These are phyloP conservation scores for Przewalskia tangutica DNA, from an alignment of 257 asterid species.

Conservation along the genomic window DNA sequence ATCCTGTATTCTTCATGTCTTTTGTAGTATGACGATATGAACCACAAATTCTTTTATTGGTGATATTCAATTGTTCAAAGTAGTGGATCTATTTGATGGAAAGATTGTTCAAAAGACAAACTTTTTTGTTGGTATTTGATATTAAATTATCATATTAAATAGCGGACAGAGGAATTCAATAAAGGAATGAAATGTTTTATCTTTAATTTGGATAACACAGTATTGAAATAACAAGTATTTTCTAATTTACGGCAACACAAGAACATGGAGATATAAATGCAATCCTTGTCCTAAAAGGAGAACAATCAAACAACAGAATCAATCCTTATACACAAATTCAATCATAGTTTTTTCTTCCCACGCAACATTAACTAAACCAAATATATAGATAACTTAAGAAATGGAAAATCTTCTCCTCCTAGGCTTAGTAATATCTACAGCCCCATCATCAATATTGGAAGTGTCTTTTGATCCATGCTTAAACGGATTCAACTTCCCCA, in stretches of 20 bases:
- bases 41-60: background rate
- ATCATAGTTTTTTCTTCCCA: constrained; percentile 5
- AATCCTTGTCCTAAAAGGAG: background rate
- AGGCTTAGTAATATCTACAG: constrained; percentile 63
- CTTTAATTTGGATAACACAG: background rate
- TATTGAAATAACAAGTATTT: background rate
- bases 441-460: constrained; percentile 44
- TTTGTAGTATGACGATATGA: background rate
- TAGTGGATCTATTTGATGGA: background rate
- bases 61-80: background rate
- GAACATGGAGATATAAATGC: background rate
- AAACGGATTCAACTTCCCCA: constrained; percentile 80
- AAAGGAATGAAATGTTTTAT: background rate
- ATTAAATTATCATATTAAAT: too few relatives aligned
- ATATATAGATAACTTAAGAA: constrained; percentile 15
- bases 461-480: constrained; percentile 89
- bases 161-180: too few relatives aligned
- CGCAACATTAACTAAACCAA: background rate
- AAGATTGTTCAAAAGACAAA: background rate
- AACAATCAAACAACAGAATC: constrained; percentile 9
- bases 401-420: constrained; percentile 89
- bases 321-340: constrained; percentile 28
- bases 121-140: too few relatives aligned
- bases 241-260: background rate
- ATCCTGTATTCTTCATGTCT: background rate